Percentiles rank a stretch among this genome's conserved stretches.
phyloP scores from a whole-genome alignment of 805 yeast species.

The Candida taoyuanica region DNA sequence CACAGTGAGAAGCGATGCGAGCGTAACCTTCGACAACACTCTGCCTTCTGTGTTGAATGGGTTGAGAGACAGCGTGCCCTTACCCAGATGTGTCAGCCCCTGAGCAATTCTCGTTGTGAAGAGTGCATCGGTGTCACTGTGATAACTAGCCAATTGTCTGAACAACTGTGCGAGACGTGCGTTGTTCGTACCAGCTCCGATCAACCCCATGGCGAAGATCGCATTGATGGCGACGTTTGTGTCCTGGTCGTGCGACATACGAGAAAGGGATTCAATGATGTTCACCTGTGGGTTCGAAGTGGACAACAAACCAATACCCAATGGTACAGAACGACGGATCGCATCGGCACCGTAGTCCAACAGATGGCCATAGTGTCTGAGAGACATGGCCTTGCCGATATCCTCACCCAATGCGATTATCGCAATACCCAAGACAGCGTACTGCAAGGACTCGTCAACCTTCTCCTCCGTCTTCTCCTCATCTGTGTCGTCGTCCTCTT shows the following conservation, averaged over 20 bases:
- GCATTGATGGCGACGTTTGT: slow-evolving; percentile 92
- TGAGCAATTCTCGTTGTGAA: slow-evolving; percentile 94
- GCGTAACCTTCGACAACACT: slow-evolving; percentile 79
- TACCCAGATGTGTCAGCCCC: slow-evolving; percentile 92
- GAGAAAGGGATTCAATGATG: slow-evolving; percentile 91
- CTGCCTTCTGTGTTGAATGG: slow-evolving; percentile 89
- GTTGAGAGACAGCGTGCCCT: slow-evolving; percentile 86
- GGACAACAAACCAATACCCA: slow-evolving; percentile 95
- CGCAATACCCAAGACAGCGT: slow-evolving; percentile 92
- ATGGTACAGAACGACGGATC: slow-evolving; percentile 90
- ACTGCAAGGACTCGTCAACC: slow-evolving; percentile 48
- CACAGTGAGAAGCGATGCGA: slow-evolving; percentile 85
- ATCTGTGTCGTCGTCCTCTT: slow-evolving; percentile 29
- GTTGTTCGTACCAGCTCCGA: slow-evolving; percentile 98
- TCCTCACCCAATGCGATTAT: slow-evolving; percentile 96
- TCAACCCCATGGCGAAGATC: slow-evolving; percentile 94
- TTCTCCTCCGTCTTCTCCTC: slow-evolving; percentile 31
- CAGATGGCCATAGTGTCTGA: slow-evolving; percentile 94
- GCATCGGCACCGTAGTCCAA: slow-evolving; percentile 96
- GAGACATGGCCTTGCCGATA: slow-evolving; percentile 94
- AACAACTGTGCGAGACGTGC: slow-evolving; percentile 95
- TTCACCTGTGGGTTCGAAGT: slow-evolving; percentile 95
- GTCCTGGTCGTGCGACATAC: slow-evolving; percentile 95
- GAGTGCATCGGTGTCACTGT: slow-evolving; percentile 84
- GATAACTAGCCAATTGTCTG: slow-evolving; percentile 92